These are phyloP conservation scores for Begonia masoniana DNA, from an alignment of 306 rosid species.

Conservation along the genomic window DNA sequence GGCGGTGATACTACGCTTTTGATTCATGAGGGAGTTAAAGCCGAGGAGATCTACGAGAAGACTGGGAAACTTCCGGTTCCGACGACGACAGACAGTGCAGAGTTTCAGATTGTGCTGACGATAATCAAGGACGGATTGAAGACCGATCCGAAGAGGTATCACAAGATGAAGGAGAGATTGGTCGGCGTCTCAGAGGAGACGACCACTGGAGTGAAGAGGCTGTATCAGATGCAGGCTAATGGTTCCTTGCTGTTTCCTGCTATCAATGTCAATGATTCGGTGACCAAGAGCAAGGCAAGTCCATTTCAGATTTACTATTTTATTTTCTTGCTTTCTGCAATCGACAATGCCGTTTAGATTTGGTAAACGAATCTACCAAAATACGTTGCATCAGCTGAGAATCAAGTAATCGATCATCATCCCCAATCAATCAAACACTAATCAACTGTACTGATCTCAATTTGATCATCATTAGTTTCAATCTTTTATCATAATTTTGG, in stretches of 20 bases:
- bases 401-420: no score
- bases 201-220: constrained; percentile 86
- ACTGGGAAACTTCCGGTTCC: constrained; percentile 46
- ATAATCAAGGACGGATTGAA: constrained; percentile 61
- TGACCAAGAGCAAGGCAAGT: constrained; percentile 84
- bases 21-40: constrained; percentile 80
- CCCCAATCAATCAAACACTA: no score
- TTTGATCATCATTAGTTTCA: no score
- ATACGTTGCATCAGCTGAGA: no score
- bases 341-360: no score
- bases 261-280: constrained; percentile 81
- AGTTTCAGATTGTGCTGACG: constrained; percentile 60
- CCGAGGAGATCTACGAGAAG: constrained; percentile 51
- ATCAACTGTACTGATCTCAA: no score
- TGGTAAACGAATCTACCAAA: no score
- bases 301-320: no score
- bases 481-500: no score
- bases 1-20: constrained; percentile 64
- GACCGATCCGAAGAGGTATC: constrained; percentile 68
- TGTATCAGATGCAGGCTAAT: constrained; percentile 71
- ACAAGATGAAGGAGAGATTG: constrained; percentile 65
- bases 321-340: no score
- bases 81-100: constrained; percentile 46
- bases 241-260: constrained; percentile 72
- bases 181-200: constrained; percentile 88